Conservation (phyloP, 2,329 filamentous ascomycete genomes). For the Penicillium polonicum region DNA sequence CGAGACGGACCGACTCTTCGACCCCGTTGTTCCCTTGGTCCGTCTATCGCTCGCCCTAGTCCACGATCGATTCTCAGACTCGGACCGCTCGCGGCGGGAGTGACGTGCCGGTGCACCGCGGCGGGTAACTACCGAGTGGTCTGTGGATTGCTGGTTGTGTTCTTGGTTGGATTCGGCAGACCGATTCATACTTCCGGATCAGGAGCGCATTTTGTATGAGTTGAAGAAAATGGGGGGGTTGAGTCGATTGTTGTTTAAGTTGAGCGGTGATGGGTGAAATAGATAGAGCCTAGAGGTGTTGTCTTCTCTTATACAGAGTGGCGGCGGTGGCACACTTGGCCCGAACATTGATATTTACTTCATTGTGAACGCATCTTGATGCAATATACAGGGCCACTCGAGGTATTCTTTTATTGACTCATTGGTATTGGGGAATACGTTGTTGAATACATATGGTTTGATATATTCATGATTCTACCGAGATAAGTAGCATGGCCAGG, state of each 20-base stretch:
- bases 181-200: not conserved
- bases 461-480: not conserved
- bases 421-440: too few species aligned
- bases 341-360: not conserved
- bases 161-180: not conserved
- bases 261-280: not conserved
- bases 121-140: conserved; percentile 6
- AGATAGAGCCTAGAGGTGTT: not conserved
- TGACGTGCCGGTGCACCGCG: conserved; percentile 6
- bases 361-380: conserved; percentile 7
- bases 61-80: not conserved
- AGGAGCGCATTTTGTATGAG: not conserved
- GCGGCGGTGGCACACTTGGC: conserved; percentile 8
- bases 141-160: not conserved
- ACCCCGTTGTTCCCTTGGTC: conserved; percentile 1
- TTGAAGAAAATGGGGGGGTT: not conserved
- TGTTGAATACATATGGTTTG: too few species aligned
- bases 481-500: too few species aligned
- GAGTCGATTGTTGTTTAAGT: not conserved
- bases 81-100: not conserved
- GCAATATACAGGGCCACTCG: not conserved
- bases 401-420: not conserved
- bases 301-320: conserved; percentile 5
- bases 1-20: conserved; percentile 1
- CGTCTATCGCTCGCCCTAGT: not conserved